Conservation (phyloP, 2,329 filamentous ascomycete species). For the Camptophora hylomeconis region DNA sequence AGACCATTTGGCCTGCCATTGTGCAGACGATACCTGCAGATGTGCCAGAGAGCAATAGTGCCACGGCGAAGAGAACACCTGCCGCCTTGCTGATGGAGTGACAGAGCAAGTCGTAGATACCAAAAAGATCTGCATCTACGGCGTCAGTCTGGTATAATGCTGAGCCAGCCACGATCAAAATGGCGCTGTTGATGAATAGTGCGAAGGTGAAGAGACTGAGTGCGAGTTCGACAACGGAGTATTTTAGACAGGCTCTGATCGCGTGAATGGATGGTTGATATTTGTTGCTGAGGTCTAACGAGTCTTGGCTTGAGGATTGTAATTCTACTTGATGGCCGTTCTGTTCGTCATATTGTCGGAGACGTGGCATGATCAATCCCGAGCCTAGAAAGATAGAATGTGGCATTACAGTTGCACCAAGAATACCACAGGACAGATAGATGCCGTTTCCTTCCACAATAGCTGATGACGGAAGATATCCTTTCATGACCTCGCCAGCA, state of each 20-base stretch:
- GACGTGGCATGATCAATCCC: slow-evolving; percentile 41
- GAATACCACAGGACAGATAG: slow-evolving; percentile 41
- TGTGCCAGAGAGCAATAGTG: slow-evolving; percentile 65
- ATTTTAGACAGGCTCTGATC: slow-evolving; percentile 61
- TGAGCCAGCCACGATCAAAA: slow-evolving; percentile 69
- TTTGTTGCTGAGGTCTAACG: slow-evolving; percentile 37
- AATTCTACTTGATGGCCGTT: slow-evolving; percentile 23
- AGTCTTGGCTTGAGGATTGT: slow-evolving; percentile 19
- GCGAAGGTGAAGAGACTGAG: slow-evolving; percentile 70
- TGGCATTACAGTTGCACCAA: slow-evolving; percentile 46
- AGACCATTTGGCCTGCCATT: slow-evolving; percentile 80
- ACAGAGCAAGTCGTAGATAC: slow-evolving; percentile 62
- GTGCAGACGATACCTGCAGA: slow-evolving; percentile 72
- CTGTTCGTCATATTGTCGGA: slow-evolving; percentile 34
- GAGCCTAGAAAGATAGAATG: slow-evolving; percentile 45
- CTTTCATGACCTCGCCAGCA: slow-evolving; percentile 39
- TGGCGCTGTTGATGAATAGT: slow-evolving; percentile 71
- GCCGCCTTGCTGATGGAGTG: slow-evolving; percentile 58
- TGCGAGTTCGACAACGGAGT: slow-evolving; percentile 57
- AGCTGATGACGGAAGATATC: slow-evolving; percentile 41
- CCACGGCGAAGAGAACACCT: slow-evolving; percentile 72
- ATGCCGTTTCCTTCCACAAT: slow-evolving; percentile 39
- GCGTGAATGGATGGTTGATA: slow-evolving; percentile 61
- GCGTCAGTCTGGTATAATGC: slow-evolving; percentile 56
- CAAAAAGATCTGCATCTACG: slow-evolving; percentile 63